These are phyloP conservation scores for Calonectria pseudoreteaudii DNA, from an alignment of 2,329 filamentous ascomycete species.

Conservation along the genomic window DNA sequence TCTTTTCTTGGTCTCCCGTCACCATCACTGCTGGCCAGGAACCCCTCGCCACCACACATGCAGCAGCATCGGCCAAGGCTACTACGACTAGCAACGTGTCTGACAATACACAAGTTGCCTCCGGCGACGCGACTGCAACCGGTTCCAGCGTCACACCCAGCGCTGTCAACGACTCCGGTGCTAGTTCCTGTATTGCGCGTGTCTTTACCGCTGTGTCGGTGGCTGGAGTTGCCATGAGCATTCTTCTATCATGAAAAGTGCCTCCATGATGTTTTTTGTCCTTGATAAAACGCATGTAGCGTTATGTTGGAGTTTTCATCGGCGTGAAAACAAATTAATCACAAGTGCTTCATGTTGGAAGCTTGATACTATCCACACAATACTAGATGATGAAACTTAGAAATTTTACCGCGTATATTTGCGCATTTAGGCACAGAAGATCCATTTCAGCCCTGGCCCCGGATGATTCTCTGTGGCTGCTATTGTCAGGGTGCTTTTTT, in stretches of 20 bases:
- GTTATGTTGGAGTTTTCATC: no score
- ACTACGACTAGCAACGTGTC: background rate
- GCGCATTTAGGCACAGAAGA: no score
- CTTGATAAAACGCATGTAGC: background rate
- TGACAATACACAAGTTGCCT: background rate
- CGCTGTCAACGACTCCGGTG: slow-evolving; percentile 6
- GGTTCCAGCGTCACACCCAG: background rate
- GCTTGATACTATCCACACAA: background rate
- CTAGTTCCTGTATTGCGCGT: background rate
- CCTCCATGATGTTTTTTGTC: background rate
- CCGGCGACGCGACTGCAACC: background rate
- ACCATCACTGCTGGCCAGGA: slow-evolving; percentile 25
- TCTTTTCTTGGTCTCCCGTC: slow-evolving; percentile 1
- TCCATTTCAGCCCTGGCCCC: no score
- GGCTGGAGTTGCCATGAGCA: slow-evolving; percentile 4
- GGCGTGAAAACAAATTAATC: background rate
- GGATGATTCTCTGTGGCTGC: no score
- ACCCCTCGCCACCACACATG: slow-evolving; percentile 5
- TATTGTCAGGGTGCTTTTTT: no score
- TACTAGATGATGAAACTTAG: background rate
- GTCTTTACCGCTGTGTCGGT: background rate
- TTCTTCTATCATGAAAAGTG: background rate
- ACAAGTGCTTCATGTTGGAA: background rate
- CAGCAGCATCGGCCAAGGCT: background rate
- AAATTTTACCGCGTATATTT: no score